phyloP scores from a whole-genome alignment of 768 basidiomycete species.

The Calocera cornea region DNA sequence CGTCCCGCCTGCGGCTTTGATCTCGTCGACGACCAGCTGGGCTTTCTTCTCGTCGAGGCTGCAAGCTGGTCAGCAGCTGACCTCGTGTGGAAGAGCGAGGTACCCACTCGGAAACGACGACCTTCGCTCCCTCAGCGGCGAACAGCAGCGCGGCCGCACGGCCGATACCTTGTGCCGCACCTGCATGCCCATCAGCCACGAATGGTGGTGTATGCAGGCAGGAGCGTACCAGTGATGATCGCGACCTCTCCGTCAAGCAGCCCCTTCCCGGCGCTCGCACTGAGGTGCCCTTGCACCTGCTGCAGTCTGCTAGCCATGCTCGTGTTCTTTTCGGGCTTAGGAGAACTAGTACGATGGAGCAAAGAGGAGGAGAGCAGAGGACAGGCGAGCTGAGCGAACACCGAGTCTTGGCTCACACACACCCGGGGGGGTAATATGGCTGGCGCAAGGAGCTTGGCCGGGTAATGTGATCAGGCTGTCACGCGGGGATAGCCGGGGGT shows the following conservation, averaged over 20 bases:
- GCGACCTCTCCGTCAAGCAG: constrained; percentile 65
- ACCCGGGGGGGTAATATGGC: not conserved
- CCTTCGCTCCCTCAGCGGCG: constrained; percentile 73
- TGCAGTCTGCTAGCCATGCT: not conserved
- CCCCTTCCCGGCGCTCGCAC: constrained; percentile 38
- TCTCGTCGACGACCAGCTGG: constrained; percentile 52
- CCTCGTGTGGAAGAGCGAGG: not conserved
- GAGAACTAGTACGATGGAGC: too few species aligned
- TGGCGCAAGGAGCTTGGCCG: not conserved
- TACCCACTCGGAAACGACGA: constrained; percentile 70
- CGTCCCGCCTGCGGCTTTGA: constrained; percentile 55
- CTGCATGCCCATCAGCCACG: constrained; percentile 24
- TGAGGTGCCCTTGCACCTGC: constrained; percentile 59
- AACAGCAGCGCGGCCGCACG: constrained; percentile 60
- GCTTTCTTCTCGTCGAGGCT: constrained; percentile 66
- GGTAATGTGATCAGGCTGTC: constrained; percentile 1
- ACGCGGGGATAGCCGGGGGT: not conserved
- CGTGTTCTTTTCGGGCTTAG: too few species aligned
- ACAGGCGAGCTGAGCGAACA: not conserved
- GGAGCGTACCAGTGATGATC: constrained; percentile 64
- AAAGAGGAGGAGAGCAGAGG: not conserved
- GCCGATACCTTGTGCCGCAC: constrained; percentile 78
- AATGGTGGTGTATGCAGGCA: not conserved
- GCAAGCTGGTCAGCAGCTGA: not conserved
- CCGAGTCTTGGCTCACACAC: too few species aligned